Base-by-base conservation (phyloP, 1,139 yeast genomes). In the Taphrina wiesneri region DNA sequence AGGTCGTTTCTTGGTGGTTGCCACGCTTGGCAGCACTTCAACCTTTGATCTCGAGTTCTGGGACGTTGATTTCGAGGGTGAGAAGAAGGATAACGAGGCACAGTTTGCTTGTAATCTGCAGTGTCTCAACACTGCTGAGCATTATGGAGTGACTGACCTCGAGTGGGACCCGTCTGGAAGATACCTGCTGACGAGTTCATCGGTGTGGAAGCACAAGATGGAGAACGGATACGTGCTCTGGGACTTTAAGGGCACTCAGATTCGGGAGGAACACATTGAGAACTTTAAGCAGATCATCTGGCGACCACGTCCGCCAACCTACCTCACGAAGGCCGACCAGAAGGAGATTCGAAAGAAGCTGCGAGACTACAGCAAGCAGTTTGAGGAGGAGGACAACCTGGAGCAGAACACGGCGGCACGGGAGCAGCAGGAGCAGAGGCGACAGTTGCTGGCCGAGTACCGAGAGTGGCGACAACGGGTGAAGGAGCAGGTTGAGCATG, bases 101-200 rank as follows among this genome's bases (percentile, higher is more conserved):
- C 81, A 80, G 66, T 81, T 81, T 56, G 78, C 80, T 26, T 86
- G 87, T 61, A 84, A 84, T 71, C 82, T 88, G 71, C 86, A 87
- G 75, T 82, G 83, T 72, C 80, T 88, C 72, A 86, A 84, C 71
- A 79, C 83, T 56, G 87, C 86, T 68, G 85, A 84, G 72, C 88
- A 82, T 75, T 82, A 84, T 67, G 96, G 96, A 70, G 84, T 92
- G 81, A 88, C 97, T 65, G 90, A 88, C 75, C 76, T 91, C 70
- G 81, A 86, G 67, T 95, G 99, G 99, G 99, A 95, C 77, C 95
- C 97, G 67, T 88, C 96, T 54, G 99, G 99, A 72, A 85, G 98
- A 78, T 91, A 81, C 76, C 80, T 92, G 67, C 87, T 95, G 63
- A 90, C 89, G 17, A 88, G 95, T 90, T 90, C 97, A 4, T 87